Conservation (phyloP, 768 basidiomycete genomes). For the Leccinum arenicola region DNA sequence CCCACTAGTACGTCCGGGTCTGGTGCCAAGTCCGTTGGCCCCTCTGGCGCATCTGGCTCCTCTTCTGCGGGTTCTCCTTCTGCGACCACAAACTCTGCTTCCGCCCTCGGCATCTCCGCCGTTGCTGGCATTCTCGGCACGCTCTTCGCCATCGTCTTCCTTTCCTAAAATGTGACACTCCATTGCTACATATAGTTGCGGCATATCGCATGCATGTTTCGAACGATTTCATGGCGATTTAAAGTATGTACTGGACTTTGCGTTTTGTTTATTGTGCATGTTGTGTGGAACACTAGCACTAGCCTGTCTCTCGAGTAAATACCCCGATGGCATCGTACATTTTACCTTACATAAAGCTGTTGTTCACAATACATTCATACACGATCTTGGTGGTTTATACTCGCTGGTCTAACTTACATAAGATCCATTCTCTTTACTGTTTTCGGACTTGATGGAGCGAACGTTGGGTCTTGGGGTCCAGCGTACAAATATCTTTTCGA, state of each 20-base stretch:
- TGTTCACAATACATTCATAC: neutral
- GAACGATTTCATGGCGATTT: constrained; percentile 7
- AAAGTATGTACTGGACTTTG: constrained; percentile 7
- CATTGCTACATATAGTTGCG: neutral
- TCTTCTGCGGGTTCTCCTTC: constrained; percentile 14
- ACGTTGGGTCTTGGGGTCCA: too few species aligned
- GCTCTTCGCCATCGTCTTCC: constrained; percentile 36
- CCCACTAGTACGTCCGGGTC: constrained; percentile 1
- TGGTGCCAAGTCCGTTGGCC: neutral
- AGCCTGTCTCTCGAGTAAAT: constrained; percentile 19
- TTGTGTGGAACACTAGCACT: constrained; percentile 28
- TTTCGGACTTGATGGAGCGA: too few species aligned
- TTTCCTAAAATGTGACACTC: constrained; percentile 27
- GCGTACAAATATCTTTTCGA: too few species aligned
- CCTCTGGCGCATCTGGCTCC: constrained; percentile 7
- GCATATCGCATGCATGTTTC: neutral
- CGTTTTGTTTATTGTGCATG: constrained; percentile 6
- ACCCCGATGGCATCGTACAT: constrained; percentile 16
- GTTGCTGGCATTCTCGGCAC: constrained; percentile 35
- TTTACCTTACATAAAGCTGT: constrained; percentile 17
- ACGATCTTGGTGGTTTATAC: too few species aligned
- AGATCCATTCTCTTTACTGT: too few species aligned
- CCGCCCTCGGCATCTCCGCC: constrained; percentile 30
- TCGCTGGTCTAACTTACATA: too few species aligned
- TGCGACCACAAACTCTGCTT: constrained; percentile 21